Evolutionary conservation across 1,139 yeast genomes (phyloP).

Genomic region (Hanseniaspora sp.): DNA sequence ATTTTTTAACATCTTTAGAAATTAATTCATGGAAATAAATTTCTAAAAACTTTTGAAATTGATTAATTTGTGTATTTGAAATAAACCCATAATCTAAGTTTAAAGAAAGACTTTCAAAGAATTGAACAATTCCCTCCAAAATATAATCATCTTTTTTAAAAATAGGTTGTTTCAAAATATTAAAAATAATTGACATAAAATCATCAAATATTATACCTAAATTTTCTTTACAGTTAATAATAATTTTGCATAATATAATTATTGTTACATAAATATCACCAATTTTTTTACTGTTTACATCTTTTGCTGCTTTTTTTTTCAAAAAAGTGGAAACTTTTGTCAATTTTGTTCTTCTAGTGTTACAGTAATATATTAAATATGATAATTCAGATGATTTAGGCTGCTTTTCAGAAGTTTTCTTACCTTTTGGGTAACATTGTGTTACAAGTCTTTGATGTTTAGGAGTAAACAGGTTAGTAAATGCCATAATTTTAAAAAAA

Average conservation of each 20-base stretch:
- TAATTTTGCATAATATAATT: slow-evolving; percentile 56
- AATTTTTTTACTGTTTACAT: slow-evolving; percentile 48
- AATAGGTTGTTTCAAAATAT: slow-evolving; percentile 24
- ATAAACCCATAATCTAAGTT: slow-evolving; percentile 59
- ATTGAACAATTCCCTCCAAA: slow-evolving; percentile 21
- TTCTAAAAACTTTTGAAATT: slow-evolving; percentile 31
- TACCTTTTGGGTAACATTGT: slow-evolving; percentile 89
- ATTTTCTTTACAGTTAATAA: slow-evolving; percentile 69
- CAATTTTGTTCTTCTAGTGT: slow-evolving; percentile 75
- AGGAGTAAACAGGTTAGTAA: slow-evolving; percentile 40
- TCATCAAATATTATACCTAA: slow-evolving; percentile 68
- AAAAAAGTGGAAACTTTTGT: slow-evolving; percentile 73
- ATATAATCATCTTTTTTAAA: slow-evolving; percentile 27
- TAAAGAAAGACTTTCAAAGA: slow-evolving; percentile 43
- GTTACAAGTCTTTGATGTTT: slow-evolving; percentile 83
- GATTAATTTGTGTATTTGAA: slow-evolving; percentile 19
- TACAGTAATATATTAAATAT: slow-evolving; percentile 80
- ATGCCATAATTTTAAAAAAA: slow-evolving; percentile 2
- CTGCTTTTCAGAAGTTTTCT: slow-evolving; percentile 60
- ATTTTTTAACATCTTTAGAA: not conserved
- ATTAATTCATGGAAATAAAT: slow-evolving; percentile 22
- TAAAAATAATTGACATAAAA: slow-evolving; percentile 39
- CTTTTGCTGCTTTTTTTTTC: slow-evolving; percentile 51
- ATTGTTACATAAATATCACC: slow-evolving; percentile 81
- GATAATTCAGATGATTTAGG: slow-evolving; percentile 89